A percentile compares a stretch with the other conserved stretches of the same genome.
Evolutionary conservation across 140 eudicot species (phyloP).

Genomic region (Cichorium intybus): DNA sequence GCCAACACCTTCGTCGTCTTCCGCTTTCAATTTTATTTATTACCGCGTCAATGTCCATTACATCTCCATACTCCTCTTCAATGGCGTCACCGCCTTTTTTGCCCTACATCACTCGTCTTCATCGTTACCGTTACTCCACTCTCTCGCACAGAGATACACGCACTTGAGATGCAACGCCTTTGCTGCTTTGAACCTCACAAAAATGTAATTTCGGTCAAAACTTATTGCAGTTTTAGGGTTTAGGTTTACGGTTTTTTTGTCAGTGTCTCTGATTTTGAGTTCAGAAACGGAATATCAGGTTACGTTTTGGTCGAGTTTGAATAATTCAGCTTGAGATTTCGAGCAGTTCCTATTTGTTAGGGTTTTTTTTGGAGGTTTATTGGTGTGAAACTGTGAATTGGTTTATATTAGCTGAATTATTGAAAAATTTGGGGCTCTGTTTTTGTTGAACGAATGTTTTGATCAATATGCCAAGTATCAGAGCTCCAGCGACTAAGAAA

Average conservation of each 20-base stretch:
- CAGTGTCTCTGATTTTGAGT: neutral
- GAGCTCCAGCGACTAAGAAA: slow-evolving; percentile 81
- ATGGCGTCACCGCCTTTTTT: slow-evolving; percentile 20
- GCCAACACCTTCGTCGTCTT: slow-evolving; percentile 29
- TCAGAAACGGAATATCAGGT: neutral
- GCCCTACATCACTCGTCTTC: slow-evolving; percentile 1
- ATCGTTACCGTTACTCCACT: neutral
- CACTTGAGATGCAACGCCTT: slow-evolving; percentile 23
- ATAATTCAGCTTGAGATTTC: neutral
- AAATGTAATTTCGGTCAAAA: slow-evolving; percentile 14
- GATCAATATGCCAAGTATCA: slow-evolving; percentile 65
- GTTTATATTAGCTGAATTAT: neutral
- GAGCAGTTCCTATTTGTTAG: slow-evolving; percentile 18
- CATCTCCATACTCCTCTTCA: slow-evolving; percentile 10
- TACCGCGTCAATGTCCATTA: slow-evolving; percentile 37
- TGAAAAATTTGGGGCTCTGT: neutral
- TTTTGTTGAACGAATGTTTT: slow-evolving; percentile 32
- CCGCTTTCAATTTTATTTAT: slow-evolving; percentile 38
- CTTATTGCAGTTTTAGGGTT: slow-evolving; percentile 26
- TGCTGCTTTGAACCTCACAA: slow-evolving; percentile 7
- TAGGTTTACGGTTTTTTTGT: neutral
- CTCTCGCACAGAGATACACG: neutral
- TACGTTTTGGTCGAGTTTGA: slow-evolving; percentile 1
- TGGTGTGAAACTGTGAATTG: slow-evolving; percentile 13
- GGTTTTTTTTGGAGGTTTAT: slow-evolving; percentile 12